Evolutionary conservation across 1,139 yeast species (phyloP).

Genomic region (Zygoascus sp.): DNA sequence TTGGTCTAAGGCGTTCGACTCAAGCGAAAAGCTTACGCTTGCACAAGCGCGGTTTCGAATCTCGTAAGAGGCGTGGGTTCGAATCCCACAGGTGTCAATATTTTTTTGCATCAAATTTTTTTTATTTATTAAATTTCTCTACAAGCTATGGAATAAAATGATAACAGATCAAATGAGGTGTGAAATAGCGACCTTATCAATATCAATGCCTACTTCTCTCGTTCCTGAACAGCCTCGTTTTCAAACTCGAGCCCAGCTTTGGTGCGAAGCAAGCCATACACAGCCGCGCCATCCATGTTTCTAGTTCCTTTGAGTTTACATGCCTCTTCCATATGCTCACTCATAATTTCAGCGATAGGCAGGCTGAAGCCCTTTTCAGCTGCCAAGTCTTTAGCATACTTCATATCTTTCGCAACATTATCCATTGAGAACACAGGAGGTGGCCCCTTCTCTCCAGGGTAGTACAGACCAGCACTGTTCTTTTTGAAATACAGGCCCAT

Average conservation of each 20-base stretch:
- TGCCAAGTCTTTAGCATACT: slow-evolving; percentile 26
- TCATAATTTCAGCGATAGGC: slow-evolving; percentile 24
- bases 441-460: slow-evolving; percentile 22
- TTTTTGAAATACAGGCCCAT: slow-evolving; percentile 23
- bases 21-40: slow-evolving; percentile 26
- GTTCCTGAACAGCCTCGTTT: slow-evolving; percentile 24
- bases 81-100: slow-evolving; percentile 31
- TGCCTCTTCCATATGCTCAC: slow-evolving; percentile 22
- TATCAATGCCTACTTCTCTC: slow-evolving; percentile 18
- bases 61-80: slow-evolving; percentile 34
- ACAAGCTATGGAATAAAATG: too few species aligned
- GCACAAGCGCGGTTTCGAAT: slow-evolving; percentile 28
- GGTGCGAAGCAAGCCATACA: slow-evolving; percentile 30
- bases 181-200: too few species aligned
- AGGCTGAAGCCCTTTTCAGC: slow-evolving; percentile 20
- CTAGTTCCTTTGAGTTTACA: slow-evolving; percentile 22
- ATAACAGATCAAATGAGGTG: too few species aligned
- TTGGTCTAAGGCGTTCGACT: slow-evolving; percentile 33
- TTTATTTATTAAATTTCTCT: too few species aligned
- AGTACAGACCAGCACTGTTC: slow-evolving; percentile 22
- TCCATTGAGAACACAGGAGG: slow-evolving; percentile 28
- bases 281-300: slow-evolving; percentile 29
- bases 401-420: slow-evolving; percentile 29
- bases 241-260: slow-evolving; percentile 30
- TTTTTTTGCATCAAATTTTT: too few species aligned